Conservation (phyloP, 768 basidiomycete genomes). For the Cystobasidium tubakii region DNA sequence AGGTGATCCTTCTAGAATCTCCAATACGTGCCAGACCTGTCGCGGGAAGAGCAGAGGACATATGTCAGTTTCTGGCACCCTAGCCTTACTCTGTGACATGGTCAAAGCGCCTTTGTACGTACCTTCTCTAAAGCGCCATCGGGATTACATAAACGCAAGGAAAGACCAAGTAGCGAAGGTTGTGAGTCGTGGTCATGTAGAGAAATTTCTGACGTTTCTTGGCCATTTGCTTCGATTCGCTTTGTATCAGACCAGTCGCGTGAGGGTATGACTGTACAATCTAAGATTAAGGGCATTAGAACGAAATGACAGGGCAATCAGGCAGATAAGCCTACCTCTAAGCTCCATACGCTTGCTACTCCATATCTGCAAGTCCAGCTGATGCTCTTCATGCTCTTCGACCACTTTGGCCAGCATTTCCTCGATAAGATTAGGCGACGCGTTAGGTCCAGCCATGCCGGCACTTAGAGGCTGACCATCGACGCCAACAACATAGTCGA, state of each 20-base stretch:
- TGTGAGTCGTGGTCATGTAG: slow-evolving; percentile 53
- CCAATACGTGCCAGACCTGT: slow-evolving; percentile 85
- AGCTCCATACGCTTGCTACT: slow-evolving; percentile 45
- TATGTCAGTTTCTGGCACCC: too few species aligned
- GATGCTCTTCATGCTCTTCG: slow-evolving; percentile 36
- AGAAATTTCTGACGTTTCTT: slow-evolving; percentile 37
- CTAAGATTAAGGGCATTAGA: too few species aligned
- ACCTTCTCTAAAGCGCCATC: slow-evolving; percentile 66
- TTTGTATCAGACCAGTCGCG: slow-evolving; percentile 62
- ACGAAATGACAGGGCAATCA: too few species aligned
- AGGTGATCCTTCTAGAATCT: slow-evolving; percentile 90
- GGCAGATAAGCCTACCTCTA: slow-evolving; percentile 34
- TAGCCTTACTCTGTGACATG: not conserved
- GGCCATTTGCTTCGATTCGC: slow-evolving; percentile 48
- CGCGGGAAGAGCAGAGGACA: slow-evolving; percentile 55
- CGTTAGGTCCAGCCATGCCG: not conserved
- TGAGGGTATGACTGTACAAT: slow-evolving; percentile 77
- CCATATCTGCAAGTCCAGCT: slow-evolving; percentile 43
- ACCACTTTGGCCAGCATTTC: slow-evolving; percentile 29
- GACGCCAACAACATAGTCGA: slow-evolving; percentile 92
- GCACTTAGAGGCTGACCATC: slow-evolving; percentile 54
- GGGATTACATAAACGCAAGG: slow-evolving; percentile 87
- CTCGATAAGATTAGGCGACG: slow-evolving; percentile 11
- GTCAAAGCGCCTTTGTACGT: not conserved
- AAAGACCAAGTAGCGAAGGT: slow-evolving; percentile 87